These are phyloP conservation scores for Abortiporus biennis DNA, from an alignment of 1,284 basidiomycete species.

Conservation along the genomic window DNA sequence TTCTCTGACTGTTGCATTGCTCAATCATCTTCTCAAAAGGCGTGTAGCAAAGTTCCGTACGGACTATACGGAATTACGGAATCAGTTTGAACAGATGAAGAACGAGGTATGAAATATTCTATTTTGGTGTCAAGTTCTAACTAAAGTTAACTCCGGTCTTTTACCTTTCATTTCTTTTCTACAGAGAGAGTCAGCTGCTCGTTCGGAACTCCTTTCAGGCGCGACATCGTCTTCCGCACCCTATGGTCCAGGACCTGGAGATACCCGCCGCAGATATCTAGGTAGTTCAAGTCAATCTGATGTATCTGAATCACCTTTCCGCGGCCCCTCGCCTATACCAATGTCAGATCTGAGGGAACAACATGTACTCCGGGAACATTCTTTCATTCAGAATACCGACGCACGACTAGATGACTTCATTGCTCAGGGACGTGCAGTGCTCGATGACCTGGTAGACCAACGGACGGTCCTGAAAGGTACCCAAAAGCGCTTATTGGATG, in stretches of 20 bases:
- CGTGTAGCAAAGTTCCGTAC: constrained; percentile 78
- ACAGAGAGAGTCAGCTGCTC: constrained; percentile 51
- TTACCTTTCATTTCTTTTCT: no score
- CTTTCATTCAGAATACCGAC: constrained; percentile 80
- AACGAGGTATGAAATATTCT: constrained; percentile 33
- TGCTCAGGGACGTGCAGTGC: constrained; percentile 82
- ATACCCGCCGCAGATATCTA: constrained; percentile 56
- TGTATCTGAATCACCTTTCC: constrained; percentile 71
- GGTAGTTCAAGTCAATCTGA: constrained; percentile 30
- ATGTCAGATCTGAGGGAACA: constrained; percentile 59
- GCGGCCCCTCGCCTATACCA: constrained; percentile 47
- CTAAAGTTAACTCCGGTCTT: background rate
- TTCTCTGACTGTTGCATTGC: background rate
- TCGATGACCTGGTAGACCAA: constrained; percentile 89
- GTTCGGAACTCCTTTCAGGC: constrained; percentile 53
- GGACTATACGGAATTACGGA: constrained; percentile 68
- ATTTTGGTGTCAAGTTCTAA: background rate
- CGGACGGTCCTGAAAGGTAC: constrained; percentile 90
- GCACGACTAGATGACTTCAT: constrained; percentile 83
- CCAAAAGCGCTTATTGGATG: constrained; percentile 73
- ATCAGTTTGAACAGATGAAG: constrained; percentile 67
- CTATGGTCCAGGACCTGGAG: constrained; percentile 40
- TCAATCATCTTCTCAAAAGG: constrained; percentile 39
- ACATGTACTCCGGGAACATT: constrained; percentile 80
- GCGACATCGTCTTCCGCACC: constrained; percentile 39